Evolutionary conservation across 331 rosid species (phyloP).

Genomic region (Rosa hybrid): DNA sequence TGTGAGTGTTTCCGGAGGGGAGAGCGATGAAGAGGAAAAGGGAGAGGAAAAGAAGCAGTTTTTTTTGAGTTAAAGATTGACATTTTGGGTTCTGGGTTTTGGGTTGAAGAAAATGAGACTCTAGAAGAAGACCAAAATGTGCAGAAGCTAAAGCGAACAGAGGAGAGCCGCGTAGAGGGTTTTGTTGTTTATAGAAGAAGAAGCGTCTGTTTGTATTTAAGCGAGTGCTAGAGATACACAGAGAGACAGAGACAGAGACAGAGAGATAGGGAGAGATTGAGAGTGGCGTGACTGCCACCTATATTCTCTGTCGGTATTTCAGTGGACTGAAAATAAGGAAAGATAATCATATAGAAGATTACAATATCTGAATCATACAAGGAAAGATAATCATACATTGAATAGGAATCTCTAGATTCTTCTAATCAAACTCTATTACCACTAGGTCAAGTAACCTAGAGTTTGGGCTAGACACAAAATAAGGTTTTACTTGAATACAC

Average conservation of each 20-base stretch:
- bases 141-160: neutral
- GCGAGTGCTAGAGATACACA: neutral
- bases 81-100: neutral
- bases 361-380: no score
- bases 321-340: neutral
- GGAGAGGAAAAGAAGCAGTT: slow-evolving; percentile 8
- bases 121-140: neutral
- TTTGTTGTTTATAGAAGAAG: neutral
- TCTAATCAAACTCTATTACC: no score
- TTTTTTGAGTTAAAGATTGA: slow-evolving; percentile 1
- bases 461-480: no score
- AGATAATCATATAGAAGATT: no score
- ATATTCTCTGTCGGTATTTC: neutral
- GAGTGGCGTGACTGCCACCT: neutral
- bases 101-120: neutral
- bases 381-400: no score
- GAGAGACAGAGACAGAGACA: neutral
- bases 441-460: no score
- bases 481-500: no score
- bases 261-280: neutral
- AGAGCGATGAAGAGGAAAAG: slow-evolving; percentile 17
- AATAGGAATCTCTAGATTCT: no score
- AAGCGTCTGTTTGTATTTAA: neutral
- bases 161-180: neutral
- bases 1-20: slow-evolving; percentile 12